phyloP scores from a whole-genome alignment of 2,329 filamentous ascomycete genomes.

The Ophiostoma australiae region DNA sequence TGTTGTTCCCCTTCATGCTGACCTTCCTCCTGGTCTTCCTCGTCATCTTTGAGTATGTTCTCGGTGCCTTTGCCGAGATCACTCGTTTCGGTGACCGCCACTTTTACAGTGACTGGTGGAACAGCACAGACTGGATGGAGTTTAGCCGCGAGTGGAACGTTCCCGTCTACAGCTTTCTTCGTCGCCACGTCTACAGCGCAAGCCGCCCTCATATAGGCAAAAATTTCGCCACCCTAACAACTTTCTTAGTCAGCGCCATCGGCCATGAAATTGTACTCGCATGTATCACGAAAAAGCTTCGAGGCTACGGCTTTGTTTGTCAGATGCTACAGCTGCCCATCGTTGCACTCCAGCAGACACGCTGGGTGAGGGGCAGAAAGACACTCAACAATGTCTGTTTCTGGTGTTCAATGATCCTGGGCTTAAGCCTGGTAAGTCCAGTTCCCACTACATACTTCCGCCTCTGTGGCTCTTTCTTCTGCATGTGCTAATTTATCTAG shows the following conservation, averaged over 20 bases:
- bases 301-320: constrained; percentile 87
- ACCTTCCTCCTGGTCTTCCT: constrained; percentile 93
- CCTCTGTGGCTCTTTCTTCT: constrained; percentile 27
- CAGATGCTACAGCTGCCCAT: constrained; percentile 98
- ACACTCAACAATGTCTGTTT: constrained; percentile 86
- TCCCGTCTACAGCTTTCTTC: constrained; percentile 93
- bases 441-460: neutral
- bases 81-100: constrained; percentile 89
- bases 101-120: constrained; percentile 81
- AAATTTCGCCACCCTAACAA: constrained; percentile 75
- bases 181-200: constrained; percentile 87
- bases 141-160: constrained; percentile 97
- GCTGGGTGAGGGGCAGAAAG: constrained; percentile 66
- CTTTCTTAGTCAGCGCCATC: constrained; percentile 82
- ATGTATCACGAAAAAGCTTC: constrained; percentile 93
- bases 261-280: constrained; percentile 96
- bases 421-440: constrained; percentile 68
- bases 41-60: constrained; percentile 95
- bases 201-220: constrained; percentile 71
- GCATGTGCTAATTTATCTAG: constrained; percentile 31
- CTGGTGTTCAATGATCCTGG: constrained; percentile 87
- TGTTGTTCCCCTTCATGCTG: constrained; percentile 96
- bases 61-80: constrained; percentile 91
- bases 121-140: constrained; percentile 84
- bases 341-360: constrained; percentile 80